Evolutionary conservation across 164 flowering plant genomes (phyloP), one percentile per base, ranked within the genome.

Genomic region (Echeveria elegans): DNA sequence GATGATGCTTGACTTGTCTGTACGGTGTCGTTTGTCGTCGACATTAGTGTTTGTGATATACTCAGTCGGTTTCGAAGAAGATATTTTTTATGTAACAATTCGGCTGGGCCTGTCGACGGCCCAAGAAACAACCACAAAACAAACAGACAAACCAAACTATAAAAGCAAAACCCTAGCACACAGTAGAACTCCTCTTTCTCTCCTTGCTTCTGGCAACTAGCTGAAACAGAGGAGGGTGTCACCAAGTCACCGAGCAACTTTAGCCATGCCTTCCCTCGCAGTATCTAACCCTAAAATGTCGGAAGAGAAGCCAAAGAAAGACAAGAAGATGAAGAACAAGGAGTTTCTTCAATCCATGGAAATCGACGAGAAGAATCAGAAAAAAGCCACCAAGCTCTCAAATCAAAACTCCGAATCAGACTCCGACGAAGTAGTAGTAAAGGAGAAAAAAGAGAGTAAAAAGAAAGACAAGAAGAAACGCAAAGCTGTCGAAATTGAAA

Each of bases 401-500:
- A 75, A 78, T 56, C n/a, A 37, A 34, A 34, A 15, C 19, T 69
- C 67, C 4, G 69, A 34, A 0, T 64, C 68, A 14, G 77, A 74
- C 6, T 65, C 75, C 2, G 72, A 69, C 12, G 76, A 73, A 9
- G 52, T 43, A 26, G 61, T 56, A 12, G 28, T 2, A 21, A 21
- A 21, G 66, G 72, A 69, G 37, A 59, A 31, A 62, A 77, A 69
- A 45, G 74, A 50, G 40, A 62, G 63, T 43, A 71, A 58, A 26
- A 63, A 71, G 66, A 77, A 72, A 70, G 68, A 75, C 68, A 61
- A 71, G 45, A 76, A 82, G 82, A 83, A 82, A 77, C 75, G 85
- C 16, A 85, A 83, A 66, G 76, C 78, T 2, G 6, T 24, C 41
- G 85, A 81, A 56, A 26, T 73, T 11, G 67, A 34, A 10, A 58